Base-by-base conservation (phyloP, 2,329 filamentous ascomycete genomes). In the Lecanoromycetidae sp. region DNA sequence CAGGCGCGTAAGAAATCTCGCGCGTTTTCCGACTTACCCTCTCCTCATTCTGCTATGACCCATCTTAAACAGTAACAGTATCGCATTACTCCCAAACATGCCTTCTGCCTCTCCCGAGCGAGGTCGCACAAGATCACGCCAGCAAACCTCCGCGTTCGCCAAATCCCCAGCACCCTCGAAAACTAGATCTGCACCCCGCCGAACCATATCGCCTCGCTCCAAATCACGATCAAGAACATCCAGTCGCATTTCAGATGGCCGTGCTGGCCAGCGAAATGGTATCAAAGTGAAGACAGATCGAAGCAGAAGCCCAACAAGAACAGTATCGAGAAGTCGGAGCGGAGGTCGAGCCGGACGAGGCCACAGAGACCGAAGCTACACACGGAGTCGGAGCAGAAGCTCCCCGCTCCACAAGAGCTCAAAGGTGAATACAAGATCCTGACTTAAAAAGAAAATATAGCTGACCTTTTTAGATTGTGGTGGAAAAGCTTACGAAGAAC, bases 401-500 rank as follows among this genome's bases (percentile, higher is more conserved):
- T 48, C 45, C 4, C 45, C 45, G 13, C 25, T 38, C 12, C 49
- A 49, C 3, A 49, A 46, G 33, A 60, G 58, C 50, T 57, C 56
- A 9, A 60, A 60, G 53, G 58, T 58, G 23, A 38, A 9, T 17
- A 8, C 22, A n/a, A 20, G 15, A 23, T n/a, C 6, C 19, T 8
- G 17, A 12, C 17, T 13, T 13, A 1, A 3, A 9, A 8, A 29
- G 19, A 25, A 4, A 3, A 3, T n/a, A 23, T 29, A 29, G 23
- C 37, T 48, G 32, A 46, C 25, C 3, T 20, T 5, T 26, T 15
- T 34, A 95, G 85, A 88, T 98, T 61, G 87, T 98, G 15, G 84
- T 98, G 38, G 91, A 98, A 65, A 88, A 93, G 53, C 73, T 98
- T 59, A 94, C 90, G 3, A 94, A 93, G 64, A 96, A 94, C 59